phyloP scores from a whole-genome alignment of 1,284 basidiomycete species.

The Rugosomyces carneus region DNA sequence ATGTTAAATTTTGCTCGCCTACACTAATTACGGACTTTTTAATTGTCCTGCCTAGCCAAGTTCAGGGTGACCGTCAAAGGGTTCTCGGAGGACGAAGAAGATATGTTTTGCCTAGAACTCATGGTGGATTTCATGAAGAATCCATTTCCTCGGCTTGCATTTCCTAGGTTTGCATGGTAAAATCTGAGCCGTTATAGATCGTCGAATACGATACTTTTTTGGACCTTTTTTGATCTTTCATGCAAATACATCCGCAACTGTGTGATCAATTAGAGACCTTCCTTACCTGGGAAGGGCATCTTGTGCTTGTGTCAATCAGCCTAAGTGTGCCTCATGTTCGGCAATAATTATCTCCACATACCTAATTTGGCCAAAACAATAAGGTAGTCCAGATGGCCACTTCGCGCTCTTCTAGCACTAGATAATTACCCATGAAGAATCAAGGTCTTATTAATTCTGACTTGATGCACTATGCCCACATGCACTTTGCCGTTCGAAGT shows the following conservation, averaged over 20 bases:
- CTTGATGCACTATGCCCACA: constrained; percentile 33
- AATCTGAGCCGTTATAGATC: not conserved
- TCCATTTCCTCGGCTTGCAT: constrained; percentile 29
- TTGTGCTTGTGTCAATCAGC: not conserved
- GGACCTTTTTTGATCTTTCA: not conserved
- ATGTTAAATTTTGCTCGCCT: constrained; percentile 16
- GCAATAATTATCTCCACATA: constrained; percentile 11
- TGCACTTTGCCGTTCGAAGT: constrained; percentile 45
- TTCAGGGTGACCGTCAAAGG: constrained; percentile 73
- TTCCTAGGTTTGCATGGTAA: constrained; percentile 22
- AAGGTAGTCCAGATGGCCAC: constrained; percentile 13
- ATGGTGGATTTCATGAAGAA: constrained; percentile 64
- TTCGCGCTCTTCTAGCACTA: constrained; percentile 12
- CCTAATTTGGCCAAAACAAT: constrained; percentile 18
- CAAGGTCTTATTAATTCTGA: constrained; percentile 12
- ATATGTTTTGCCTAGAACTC: constrained; percentile 78
- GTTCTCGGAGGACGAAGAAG: constrained; percentile 73
- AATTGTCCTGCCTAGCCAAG: constrained; percentile 55
- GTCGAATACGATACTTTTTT: not conserved
- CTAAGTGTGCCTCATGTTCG: constrained; percentile 8
- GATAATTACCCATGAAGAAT: constrained; percentile 9
- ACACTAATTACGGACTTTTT: not conserved
- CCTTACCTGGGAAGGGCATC: too few relatives aligned
- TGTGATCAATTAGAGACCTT: too few relatives aligned
- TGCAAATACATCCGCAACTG: too few relatives aligned